Evolutionary conservation across 805 yeast species (phyloP).

Genomic region (Ogataea methanolica): DNA sequence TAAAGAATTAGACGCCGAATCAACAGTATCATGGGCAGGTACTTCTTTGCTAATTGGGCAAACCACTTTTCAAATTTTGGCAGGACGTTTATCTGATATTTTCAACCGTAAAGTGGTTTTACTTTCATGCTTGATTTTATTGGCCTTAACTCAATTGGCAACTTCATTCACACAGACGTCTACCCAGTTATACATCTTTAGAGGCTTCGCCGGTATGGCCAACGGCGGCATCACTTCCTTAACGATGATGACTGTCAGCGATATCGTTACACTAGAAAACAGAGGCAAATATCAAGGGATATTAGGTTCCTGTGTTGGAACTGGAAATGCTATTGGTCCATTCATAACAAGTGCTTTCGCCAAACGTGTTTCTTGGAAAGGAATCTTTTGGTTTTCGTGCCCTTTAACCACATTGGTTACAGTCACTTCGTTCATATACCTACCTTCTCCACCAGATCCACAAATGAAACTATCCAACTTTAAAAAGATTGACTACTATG

Average conservation of each 20-base stretch:
- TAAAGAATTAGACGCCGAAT: constrained; percentile 37
- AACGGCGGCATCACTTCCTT: constrained; percentile 49
- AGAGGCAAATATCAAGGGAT: constrained; percentile 58
- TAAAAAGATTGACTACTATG: constrained; percentile 47
- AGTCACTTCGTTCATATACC: constrained; percentile 26
- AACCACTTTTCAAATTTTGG: constrained; percentile 46
- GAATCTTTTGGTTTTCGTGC: constrained; percentile 44
- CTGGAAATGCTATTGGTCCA: constrained; percentile 54
- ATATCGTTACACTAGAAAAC: constrained; percentile 46
- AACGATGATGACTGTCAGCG: constrained; percentile 50
- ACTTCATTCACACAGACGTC: constrained; percentile 49
- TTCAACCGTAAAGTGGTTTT: constrained; percentile 47
- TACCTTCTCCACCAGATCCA: constrained; percentile 32
- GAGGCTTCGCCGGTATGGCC: constrained; percentile 55
- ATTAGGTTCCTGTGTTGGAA: constrained; percentile 44
- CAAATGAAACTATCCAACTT: constrained; percentile 34
- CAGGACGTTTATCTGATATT: constrained; percentile 53
- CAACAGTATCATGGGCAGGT: constrained; percentile 56
- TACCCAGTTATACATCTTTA: constrained; percentile 43
- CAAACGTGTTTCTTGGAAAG: constrained; percentile 41
- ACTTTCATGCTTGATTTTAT: constrained; percentile 33
- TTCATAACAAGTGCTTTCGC: constrained; percentile 49
- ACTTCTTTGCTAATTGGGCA: constrained; percentile 48
- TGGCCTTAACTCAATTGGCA: constrained; percentile 42
- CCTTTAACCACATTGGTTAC: constrained; percentile 36